Percentiles rank a stretch among this genome's conserved stretches.
Conservation (phyloP, 73 alveolate genomes). For the Paramecium sonneborni region DNA sequence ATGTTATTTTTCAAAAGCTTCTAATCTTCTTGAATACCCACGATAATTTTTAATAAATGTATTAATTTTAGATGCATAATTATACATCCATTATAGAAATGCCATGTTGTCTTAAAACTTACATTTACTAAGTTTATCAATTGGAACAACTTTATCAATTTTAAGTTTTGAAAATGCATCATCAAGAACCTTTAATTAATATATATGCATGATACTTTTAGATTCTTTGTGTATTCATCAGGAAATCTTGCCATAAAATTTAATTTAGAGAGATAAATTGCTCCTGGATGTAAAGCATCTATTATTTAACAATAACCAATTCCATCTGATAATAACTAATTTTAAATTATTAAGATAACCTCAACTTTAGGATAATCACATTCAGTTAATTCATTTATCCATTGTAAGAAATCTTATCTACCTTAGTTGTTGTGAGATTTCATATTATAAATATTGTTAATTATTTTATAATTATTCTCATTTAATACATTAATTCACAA, state of each 20-base stretch:
- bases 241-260: constrained; percentile 49
- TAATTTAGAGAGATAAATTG: not conserved
- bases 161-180: constrained; percentile 51
- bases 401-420: constrained; percentile 11
- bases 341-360: not conserved
- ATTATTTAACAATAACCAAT: constrained; percentile 53
- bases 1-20: constrained; percentile 46
- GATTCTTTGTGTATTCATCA: constrained; percentile 36
- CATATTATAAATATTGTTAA: constrained; percentile 15
- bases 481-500: not conserved
- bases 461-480: not conserved
- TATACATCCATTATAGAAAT: constrained; percentile 21
- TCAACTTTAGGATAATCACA: constrained; percentile 50
- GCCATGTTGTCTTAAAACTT: constrained; percentile 53
- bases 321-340: constrained; percentile 48
- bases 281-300: constrained; percentile 44
- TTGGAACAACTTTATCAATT: constrained; percentile 53
- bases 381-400: constrained; percentile 57
- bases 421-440: constrained; percentile 28
- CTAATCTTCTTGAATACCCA: constrained; percentile 28
- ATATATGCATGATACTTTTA: not conserved
- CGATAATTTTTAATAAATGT: constrained; percentile 25
- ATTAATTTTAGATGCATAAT: constrained; percentile 8
- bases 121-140: constrained; percentile 38
- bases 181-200: not conserved